These are phyloP conservation scores for Trametes coccinea DNA, from an alignment of 768 basidiomycete genomes.

Conservation along the genomic window DNA sequence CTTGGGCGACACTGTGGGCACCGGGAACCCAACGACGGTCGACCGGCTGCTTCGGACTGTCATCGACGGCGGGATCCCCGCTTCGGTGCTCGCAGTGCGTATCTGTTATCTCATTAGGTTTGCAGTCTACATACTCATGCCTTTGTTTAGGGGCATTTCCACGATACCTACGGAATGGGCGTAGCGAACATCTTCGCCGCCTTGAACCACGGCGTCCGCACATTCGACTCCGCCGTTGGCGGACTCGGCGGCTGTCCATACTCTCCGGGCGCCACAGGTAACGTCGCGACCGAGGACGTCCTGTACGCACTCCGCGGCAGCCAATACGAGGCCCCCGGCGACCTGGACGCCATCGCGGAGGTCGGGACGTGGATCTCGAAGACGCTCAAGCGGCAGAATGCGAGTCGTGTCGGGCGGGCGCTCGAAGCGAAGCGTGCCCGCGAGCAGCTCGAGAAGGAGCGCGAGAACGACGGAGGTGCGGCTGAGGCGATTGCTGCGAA, in stretches of 20 bases:
- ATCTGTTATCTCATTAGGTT: neutral
- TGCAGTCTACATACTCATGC: neutral
- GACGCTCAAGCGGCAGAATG: constrained; percentile 62
- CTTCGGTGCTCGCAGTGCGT: constrained; percentile 70
- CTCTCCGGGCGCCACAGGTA: constrained; percentile 94
- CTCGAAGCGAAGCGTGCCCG: constrained; percentile 52
- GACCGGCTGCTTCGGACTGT: constrained; percentile 70
- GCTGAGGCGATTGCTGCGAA: constrained; percentile 22
- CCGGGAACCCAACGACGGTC: constrained; percentile 73
- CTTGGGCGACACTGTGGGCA: constrained; percentile 90
- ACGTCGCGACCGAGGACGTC: constrained; percentile 92
- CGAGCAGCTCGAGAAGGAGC: constrained; percentile 30
- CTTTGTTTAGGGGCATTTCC: constrained; percentile 55
- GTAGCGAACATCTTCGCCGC: constrained; percentile 75
- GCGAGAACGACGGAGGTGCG: constrained; percentile 25
- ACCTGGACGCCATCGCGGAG: constrained; percentile 69
- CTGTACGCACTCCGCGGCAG: constrained; percentile 78
- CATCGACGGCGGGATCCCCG: constrained; percentile 55
- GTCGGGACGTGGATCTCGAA: constrained; percentile 85
- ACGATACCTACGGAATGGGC: constrained; percentile 87
- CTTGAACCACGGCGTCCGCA: constrained; percentile 71
- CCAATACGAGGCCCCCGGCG: constrained; percentile 55
- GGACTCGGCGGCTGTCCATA: constrained; percentile 96
- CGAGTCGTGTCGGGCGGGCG: constrained; percentile 77
- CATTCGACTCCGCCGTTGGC: constrained; percentile 82